A percentile compares a stretch with the other conserved stretches of the same genome.
Conservation (phyloP, 2,329 filamentous ascomycete species). For the Colletotrichum sp. region DNA sequence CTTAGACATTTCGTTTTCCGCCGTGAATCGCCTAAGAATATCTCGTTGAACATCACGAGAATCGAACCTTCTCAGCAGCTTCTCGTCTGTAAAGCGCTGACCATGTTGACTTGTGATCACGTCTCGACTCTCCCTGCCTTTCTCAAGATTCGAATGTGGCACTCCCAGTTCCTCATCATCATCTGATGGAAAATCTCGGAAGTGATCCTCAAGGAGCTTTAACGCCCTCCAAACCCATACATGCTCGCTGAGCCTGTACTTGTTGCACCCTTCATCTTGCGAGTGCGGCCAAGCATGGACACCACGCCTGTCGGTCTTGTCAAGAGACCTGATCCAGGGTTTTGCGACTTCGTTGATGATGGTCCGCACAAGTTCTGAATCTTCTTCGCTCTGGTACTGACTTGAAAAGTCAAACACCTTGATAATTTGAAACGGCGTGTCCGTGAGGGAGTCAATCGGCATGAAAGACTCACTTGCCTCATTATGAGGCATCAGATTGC, state of each 20-base stretch:
- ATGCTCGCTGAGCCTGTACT: neutral
- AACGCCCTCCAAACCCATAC: neutral
- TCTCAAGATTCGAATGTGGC: no score
- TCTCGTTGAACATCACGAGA: neutral
- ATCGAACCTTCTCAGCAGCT: neutral
- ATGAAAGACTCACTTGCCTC: neutral
- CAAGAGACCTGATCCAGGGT: neutral
- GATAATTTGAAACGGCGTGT: neutral
- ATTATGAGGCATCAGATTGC: accelerated
- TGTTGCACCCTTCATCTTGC: neutral
- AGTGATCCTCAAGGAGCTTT: neutral
- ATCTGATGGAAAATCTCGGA: neutral
- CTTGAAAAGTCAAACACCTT: neutral
- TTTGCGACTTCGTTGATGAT: neutral
- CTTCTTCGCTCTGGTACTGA: neutral
- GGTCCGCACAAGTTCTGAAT: accelerated
- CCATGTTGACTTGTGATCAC: accelerated
- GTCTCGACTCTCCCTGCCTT: neutral
- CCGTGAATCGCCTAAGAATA: neutral
- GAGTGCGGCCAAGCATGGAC: neutral
- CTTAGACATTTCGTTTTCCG: neutral
- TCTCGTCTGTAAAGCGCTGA: accelerated
- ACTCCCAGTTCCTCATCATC: no score
- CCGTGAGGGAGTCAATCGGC: accelerated
- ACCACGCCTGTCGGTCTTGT: neutral